Base-by-base conservation (phyloP, 2,329 filamentous ascomycete genomes). In the Diplodia corticola region DNA sequence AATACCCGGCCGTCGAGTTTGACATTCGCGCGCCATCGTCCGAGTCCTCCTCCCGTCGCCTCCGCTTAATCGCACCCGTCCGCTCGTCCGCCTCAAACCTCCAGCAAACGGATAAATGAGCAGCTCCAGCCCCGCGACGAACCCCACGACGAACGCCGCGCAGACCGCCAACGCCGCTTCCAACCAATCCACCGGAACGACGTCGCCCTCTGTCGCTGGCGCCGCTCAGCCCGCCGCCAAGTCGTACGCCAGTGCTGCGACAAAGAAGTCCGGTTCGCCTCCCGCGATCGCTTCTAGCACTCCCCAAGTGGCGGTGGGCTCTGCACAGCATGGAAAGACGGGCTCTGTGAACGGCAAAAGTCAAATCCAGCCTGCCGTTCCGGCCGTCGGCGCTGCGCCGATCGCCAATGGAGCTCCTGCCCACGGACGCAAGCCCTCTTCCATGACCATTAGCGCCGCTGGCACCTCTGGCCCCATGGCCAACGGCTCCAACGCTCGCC, bases 361-460 rank as follows among this genome's bases (percentile, higher is more conserved):
- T 71, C 83, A 88, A 79, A 89, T 89, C 79, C 85, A 85, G 79
- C 89, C 89, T 70, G 88, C 89, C 76, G 83, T 91, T 72, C 89
- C 89, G 71, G 77, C 79, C 67, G 79, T 85, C 69, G 79, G 82
- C 72, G 83, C 83, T 70, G 84, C 88, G 70, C 82, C 83, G 69
- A 87, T 90, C 71, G 86, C 84, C 69, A 86, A 87, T 78, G 91
- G 91, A 73, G 81, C 73, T 55, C 68, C 74, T 68, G 89, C 92
- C 72, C 93, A 98, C 82, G 86, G 84, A 76, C 88, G 92, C 77
- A 97, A 96, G 81, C 88, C 88, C 72, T 97, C 89, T 70, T 97
- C 94, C 20, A 90, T 97, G 74, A 96, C 93, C 74, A 97, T 97
- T 83, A 93, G 88, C 78, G 89, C 92, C 72, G 91, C 91, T 76